These are phyloP conservation scores for Kluyveromyces marxianus DNA, from an alignment of 1,139 yeast species.

Conservation along the genomic window DNA sequence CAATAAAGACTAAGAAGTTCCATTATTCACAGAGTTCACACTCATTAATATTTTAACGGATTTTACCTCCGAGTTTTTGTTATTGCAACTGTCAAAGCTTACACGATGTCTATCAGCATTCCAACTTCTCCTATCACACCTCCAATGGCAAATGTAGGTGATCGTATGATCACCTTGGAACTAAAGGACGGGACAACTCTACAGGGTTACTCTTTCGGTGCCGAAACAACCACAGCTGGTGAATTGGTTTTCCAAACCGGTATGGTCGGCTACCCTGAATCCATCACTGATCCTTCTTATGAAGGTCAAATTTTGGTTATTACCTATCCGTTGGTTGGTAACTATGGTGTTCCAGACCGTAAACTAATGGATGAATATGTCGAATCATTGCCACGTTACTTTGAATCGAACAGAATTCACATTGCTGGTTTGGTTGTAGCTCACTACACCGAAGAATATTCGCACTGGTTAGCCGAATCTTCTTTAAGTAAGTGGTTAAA, in stretches of 20 bases:
- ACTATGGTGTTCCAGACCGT: slow-evolving; percentile 98
- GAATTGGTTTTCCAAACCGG: slow-evolving; percentile 99
- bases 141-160: slow-evolving; percentile 75
- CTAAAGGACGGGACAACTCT: slow-evolving; percentile 82
- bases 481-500: slow-evolving; percentile 92
- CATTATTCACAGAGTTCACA: too few species aligned
- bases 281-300: slow-evolving; percentile 97
- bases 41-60: too few species aligned
- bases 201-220: slow-evolving; percentile 98
- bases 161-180: slow-evolving; percentile 82
- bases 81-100: neutral
- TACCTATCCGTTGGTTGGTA: slow-evolving; percentile 95
- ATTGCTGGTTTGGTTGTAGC: slow-evolving; percentile 97
- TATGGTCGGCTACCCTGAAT: slow-evolving; percentile 99
- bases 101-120: slow-evolving; percentile 27
- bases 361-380: slow-evolving; percentile 65
- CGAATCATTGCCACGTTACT: slow-evolving; percentile 77
- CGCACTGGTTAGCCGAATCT: slow-evolving; percentile 87
- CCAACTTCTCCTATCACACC: slow-evolving; percentile 78
- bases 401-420: slow-evolving; percentile 87
- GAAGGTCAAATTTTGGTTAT: slow-evolving; percentile 96
- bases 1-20: too few species aligned
- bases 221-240: slow-evolving; percentile 80
- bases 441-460: slow-evolving; percentile 91
- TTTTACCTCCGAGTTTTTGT: too few species aligned